Percentiles rank a stretch among this genome's conserved stretches.
Evolutionary conservation across 371 early-diverging fungal species (phyloP).

Genomic region (Apophysomyces ossiformis): DNA sequence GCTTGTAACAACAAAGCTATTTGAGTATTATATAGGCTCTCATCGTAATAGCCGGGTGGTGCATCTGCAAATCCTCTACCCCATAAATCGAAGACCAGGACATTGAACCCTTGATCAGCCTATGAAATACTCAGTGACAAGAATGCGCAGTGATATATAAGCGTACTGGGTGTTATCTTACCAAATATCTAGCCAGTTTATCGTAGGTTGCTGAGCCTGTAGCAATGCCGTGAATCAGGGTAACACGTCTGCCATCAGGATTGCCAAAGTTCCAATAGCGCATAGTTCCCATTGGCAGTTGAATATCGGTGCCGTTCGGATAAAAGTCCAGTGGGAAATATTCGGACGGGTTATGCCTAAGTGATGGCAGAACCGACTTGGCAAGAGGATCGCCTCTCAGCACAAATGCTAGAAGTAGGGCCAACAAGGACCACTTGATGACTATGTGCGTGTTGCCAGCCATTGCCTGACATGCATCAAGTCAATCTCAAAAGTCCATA

Average conservation of each 20-base stretch:
- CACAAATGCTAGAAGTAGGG: neutral
- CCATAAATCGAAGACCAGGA: conserved; percentile 59
- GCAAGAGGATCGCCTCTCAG: neutral
- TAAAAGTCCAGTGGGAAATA: conserved; percentile 42
- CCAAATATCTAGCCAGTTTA: conserved; percentile 35
- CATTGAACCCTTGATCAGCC: conserved; percentile 50
- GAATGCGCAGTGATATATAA: neutral
- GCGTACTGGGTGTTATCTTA: conserved; percentile 3
- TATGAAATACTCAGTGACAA: conserved; percentile 17
- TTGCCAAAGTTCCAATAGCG: conserved; percentile 61
- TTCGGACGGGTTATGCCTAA: conserved; percentile 29
- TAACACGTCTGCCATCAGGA: conserved; percentile 51
- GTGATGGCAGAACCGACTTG: conserved; percentile 36
- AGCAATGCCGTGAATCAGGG: conserved; percentile 62
- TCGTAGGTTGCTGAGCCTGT: conserved; percentile 38
- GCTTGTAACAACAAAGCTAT: conserved; percentile 50
- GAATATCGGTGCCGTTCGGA: conserved; percentile 39
- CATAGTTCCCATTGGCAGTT: conserved; percentile 53
- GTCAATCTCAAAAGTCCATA: too few species aligned
- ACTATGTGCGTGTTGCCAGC: neutral
- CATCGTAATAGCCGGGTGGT: conserved; percentile 48
- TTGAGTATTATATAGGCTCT: conserved; percentile 54
- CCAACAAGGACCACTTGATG: neutral
- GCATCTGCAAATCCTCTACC: conserved; percentile 61
- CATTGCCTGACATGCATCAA: neutral